Evolutionary conservation across 169 alveolate genomes (phyloP).

Genomic region (Plasmodium chabaudi): DNA sequence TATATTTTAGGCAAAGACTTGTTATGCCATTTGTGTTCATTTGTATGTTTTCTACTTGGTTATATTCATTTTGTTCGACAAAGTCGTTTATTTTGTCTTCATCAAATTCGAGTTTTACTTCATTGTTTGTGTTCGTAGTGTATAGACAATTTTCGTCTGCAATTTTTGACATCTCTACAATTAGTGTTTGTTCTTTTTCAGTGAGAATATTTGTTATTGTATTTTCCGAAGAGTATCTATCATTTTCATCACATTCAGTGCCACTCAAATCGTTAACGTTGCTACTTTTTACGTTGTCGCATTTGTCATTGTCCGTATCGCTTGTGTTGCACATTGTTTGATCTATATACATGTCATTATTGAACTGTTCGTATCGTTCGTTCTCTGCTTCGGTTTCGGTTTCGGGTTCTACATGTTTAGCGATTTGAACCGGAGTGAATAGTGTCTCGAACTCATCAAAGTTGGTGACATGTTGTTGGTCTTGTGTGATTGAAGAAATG

Average conservation of each 20-base stretch:
- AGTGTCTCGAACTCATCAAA: too few species aligned
- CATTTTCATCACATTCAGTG: background rate
- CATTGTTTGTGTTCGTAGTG: background rate
- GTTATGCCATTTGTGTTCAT: background rate
- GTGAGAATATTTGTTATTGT: background rate
- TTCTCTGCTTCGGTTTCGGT: too few species aligned
- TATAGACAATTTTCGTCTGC: background rate
- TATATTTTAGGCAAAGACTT: constrained; percentile 14
- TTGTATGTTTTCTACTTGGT: background rate
- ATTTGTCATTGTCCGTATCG: background rate
- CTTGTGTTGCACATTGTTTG: too few species aligned
- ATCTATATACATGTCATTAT: too few species aligned
- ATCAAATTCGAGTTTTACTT: background rate
- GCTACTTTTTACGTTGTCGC: background rate
- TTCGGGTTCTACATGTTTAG: too few species aligned
- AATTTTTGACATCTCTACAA: background rate
- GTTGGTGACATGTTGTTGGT: too few species aligned
- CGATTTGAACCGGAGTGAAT: too few species aligned
- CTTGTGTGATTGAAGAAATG: too few species aligned
- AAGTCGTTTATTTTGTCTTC: background rate
- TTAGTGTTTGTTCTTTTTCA: background rate
- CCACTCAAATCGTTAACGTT: background rate
- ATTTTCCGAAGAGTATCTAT: background rate
- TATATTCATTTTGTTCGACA: background rate
- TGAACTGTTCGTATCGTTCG: too few species aligned